Evolutionary conservation across 495 filamentous ascomycete species (phyloP), one percentile per base, ranked within the genome.

Genomic region (Pyrenula massariospora): DNA sequence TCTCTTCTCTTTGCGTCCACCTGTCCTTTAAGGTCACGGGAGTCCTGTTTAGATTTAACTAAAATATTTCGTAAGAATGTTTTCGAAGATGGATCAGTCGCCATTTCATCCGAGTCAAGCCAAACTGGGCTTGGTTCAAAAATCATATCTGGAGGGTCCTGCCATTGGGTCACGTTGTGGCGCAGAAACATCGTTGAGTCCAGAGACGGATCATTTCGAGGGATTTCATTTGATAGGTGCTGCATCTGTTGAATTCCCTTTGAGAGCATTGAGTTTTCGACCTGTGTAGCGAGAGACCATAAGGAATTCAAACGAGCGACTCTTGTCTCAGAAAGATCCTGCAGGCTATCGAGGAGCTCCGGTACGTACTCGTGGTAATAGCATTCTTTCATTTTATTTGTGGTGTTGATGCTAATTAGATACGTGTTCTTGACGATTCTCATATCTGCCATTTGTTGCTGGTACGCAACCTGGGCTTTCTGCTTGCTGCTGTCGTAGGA

Each of bases 381-480:
- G 66, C 84, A 89, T 67, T 95, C 88, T 72, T 96, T 97, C 63
- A 95, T 84, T 68, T 89, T 91, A 71, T 99, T 99, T 42, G 92
- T 91, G 49, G 96, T 87, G 65, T 92, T 93, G 73, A 99, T 94
- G 55, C 81, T 80, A 60, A 99, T 92, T 42, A 99, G 73, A 63
- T 99, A 99, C 1, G 88, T 90, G 64, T 97, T 99, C 86, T 99
- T 99, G 64, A 88, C 81, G 66, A 97, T 97, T 68, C 89, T 84
- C 94, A 97, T 97, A 55, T 97, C 92, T 48, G 83, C 64, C 47
- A 91, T 73, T 67, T 97, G 91, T 63, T 93, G 88, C 63, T 94
- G 88, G 67, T 93, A 97, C 19, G 86, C 82, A 62, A 80, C 82
- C 67, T 95, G 88, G 5, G 94, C 91, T 71, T 97, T 99, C 24